A percentile compares a stretch with the other conserved stretches of the same genome.
phyloP scores from a whole-genome alignment of 495 filamentous ascomycete genomes.

The Penicillium simplicissimum region DNA sequence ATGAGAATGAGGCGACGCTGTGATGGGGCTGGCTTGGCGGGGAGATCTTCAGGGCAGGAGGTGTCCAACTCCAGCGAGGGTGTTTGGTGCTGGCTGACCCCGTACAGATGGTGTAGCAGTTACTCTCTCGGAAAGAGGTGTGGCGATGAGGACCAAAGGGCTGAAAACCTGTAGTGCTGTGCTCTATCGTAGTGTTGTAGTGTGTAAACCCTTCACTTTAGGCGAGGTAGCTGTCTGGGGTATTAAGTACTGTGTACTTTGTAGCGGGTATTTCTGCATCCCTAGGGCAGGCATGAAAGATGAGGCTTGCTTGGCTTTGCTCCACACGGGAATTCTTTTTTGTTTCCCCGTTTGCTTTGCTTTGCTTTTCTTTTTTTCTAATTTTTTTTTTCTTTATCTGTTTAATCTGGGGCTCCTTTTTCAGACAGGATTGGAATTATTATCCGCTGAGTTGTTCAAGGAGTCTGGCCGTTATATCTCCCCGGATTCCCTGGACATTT shows the following conservation, averaged over 20 bases:
- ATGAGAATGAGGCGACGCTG: constrained; percentile 22
- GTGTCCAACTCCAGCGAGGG: constrained; percentile 1
- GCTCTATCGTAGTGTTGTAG: too few species aligned
- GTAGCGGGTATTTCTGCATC: neutral
- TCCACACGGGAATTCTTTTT: neutral
- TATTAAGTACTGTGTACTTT: neutral
- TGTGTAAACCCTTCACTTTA: too few species aligned
- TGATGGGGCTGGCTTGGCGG: constrained; percentile 20
- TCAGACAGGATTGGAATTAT: neutral
- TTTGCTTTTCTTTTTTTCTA: neutral
- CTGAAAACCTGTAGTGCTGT: too few species aligned
- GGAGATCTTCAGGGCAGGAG: constrained; percentile 8
- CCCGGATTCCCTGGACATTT: neutral
- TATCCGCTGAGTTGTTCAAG: neutral
- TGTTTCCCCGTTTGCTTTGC: neutral
- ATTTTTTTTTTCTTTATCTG: neutral
- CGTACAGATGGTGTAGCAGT: too few species aligned
- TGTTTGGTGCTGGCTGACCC: constrained; percentile 1
- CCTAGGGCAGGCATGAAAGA: neutral
- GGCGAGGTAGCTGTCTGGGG: constrained; percentile 1
- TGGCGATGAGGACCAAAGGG: too few species aligned
- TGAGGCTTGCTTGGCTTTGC: neutral
- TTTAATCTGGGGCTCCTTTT: neutral
- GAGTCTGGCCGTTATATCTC: neutral
- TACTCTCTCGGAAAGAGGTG: too few species aligned